These are phyloP conservation scores for Boletus vinaceobasis DNA, from an alignment of 768 basidiomycete genomes.

Conservation along the genomic window DNA sequence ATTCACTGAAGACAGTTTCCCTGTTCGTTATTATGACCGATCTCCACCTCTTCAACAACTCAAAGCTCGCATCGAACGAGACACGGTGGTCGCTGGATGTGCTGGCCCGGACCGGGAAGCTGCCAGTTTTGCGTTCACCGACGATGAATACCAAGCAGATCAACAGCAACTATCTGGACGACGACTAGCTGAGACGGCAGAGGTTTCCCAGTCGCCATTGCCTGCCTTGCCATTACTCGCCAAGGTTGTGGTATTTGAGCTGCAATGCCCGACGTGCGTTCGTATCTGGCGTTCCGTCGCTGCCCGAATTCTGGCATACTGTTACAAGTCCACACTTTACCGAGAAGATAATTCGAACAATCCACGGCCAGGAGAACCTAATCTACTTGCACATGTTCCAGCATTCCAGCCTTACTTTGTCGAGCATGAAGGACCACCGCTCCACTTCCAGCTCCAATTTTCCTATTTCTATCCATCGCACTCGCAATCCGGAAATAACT, in stretches of 20 bases:
- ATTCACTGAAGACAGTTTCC: constrained; percentile 24
- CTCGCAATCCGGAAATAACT: neutral
- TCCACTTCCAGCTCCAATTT: neutral
- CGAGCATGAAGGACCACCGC: neutral
- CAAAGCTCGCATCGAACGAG: constrained; percentile 9
- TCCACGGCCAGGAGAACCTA: too few species aligned
- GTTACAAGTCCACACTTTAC: too few species aligned
- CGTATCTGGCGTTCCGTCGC: constrained; percentile 39
- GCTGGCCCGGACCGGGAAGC: constrained; percentile 4
- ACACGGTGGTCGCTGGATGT: constrained; percentile 4
- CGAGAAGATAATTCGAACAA: too few species aligned
- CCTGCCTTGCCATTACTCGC: constrained; percentile 32
- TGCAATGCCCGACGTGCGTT: constrained; percentile 33
- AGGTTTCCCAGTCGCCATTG: constrained; percentile 32
- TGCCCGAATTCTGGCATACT: constrained; percentile 32
- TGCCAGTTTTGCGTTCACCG: neutral
- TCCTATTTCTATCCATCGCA: too few species aligned
- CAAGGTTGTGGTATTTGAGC: constrained; percentile 37
- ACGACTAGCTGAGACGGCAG: neutral
- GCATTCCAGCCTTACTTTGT: constrained; percentile 7
- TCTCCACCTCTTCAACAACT: constrained; percentile 25
- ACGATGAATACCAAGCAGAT: neutral
- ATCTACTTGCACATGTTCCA: constrained; percentile 22
- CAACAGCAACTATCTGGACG: too few species aligned
- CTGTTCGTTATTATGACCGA: neutral